A percentile compares a stretch with the other conserved stretches of the same genome.
These are phyloP conservation scores for Cladophialophora bantiana DNA, from an alignment of 2,329 filamentous ascomycete genomes.

Conservation along the genomic window DNA sequence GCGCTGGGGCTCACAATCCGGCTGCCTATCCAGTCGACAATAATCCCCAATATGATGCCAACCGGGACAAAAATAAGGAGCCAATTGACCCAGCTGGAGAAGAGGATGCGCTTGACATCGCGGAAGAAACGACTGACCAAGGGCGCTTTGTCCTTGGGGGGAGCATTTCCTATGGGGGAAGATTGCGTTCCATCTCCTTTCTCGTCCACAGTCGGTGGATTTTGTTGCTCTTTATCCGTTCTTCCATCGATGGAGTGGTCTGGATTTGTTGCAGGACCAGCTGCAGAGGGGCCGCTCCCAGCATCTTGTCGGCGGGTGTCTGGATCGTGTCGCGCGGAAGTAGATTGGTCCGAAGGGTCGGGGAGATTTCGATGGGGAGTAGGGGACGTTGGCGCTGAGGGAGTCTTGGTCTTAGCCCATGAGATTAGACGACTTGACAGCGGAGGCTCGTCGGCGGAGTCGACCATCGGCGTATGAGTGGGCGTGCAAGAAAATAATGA, in stretches of 20 bases:
- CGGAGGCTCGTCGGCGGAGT: slow-evolving; percentile 60
- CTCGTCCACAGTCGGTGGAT: slow-evolving; percentile 54
- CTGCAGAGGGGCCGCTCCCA: slow-evolving; percentile 35
- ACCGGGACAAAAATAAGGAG: slow-evolving; percentile 52
- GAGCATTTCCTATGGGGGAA: slow-evolving; percentile 56
- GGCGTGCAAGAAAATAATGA: slow-evolving; percentile 32
- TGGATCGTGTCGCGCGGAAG: slow-evolving; percentile 33
- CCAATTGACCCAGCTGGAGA: slow-evolving; percentile 61
- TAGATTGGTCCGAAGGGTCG: slow-evolving; percentile 31
- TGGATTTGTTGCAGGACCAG: slow-evolving; percentile 31
- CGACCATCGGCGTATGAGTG: slow-evolving; percentile 57
- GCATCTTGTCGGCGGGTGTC: slow-evolving; percentile 42
- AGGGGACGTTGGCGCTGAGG: slow-evolving; percentile 43
- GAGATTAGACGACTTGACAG: slow-evolving; percentile 60
- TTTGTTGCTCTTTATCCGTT: slow-evolving; percentile 40
- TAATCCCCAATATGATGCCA: slow-evolving; percentile 50
- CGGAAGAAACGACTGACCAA: slow-evolving; percentile 60
- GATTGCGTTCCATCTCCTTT: slow-evolving; percentile 59
- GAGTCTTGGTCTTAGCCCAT: slow-evolving; percentile 53
- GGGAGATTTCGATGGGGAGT: slow-evolving; percentile 30
- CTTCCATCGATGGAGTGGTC: slow-evolving; percentile 24
- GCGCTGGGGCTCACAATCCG: slow-evolving; percentile 60
- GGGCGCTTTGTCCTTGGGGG: slow-evolving; percentile 47
- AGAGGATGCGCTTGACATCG: slow-evolving; percentile 65
- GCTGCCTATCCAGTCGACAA: slow-evolving; percentile 40